These are phyloP conservation scores for Phoma sp. DNA, from an alignment of 2,329 filamentous ascomycete species.

Conservation along the genomic window DNA sequence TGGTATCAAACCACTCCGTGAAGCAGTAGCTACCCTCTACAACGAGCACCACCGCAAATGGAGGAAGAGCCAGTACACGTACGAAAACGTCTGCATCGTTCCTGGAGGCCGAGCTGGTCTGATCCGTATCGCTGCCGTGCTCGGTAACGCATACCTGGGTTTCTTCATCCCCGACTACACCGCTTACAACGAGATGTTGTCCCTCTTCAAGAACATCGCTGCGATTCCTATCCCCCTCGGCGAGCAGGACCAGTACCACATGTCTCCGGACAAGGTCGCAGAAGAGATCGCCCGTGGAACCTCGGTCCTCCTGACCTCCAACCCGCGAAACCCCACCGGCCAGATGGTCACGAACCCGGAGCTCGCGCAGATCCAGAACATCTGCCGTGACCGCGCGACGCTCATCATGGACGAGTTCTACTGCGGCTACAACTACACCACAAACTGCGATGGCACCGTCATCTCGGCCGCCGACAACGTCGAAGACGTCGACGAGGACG, in stretches of 20 bases:
- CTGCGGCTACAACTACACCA: constrained; percentile 88
- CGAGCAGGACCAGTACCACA: constrained; percentile 87
- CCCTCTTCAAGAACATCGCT: constrained; percentile 79
- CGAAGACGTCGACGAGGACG: constrained; percentile 76
- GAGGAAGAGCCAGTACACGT: constrained; percentile 88
- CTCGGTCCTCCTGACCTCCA: constrained; percentile 87
- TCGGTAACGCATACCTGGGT: constrained; percentile 89
- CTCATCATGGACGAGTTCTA: constrained; percentile 98
- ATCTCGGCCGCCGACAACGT: constrained; percentile 91
- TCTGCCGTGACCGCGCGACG: constrained; percentile 88
- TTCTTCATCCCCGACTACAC: constrained; percentile 96
- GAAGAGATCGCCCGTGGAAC: constrained; percentile 84
- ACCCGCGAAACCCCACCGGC: constrained; percentile 93
- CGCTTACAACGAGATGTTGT: constrained; percentile 97
- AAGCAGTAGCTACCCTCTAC: constrained; percentile 89
- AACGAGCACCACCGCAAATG: constrained; percentile 90
- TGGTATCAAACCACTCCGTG: constrained; percentile 87
- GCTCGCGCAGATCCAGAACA: constrained; percentile 87
- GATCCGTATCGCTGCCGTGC: constrained; percentile 91
- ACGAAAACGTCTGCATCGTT: constrained; percentile 97
- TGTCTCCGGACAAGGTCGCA: constrained; percentile 90
- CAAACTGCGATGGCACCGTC: constrained; percentile 85
- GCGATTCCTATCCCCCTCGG: constrained; percentile 68
- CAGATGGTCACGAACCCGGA: constrained; percentile 85
- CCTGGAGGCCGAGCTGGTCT: constrained; percentile 90